These are phyloP conservation scores for Phialophora verrucosa DNA, from an alignment of 2,329 filamentous ascomycete species.

Conservation along the genomic window DNA sequence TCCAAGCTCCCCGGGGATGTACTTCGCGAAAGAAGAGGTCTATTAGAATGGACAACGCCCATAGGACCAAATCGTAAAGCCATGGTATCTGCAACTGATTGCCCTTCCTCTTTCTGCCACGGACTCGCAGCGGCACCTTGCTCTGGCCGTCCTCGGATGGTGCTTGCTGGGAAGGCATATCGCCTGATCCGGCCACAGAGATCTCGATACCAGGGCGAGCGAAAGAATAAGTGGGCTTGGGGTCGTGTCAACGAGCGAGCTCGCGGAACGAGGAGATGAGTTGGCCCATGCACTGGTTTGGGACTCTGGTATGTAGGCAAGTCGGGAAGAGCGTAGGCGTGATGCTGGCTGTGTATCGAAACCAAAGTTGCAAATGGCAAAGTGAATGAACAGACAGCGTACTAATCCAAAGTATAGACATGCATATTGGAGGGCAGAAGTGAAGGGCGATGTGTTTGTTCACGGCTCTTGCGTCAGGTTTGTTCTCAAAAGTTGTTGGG, in stretches of 20 bases:
- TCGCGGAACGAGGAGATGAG: background rate
- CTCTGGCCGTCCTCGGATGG: background rate
- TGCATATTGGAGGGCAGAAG: background rate
- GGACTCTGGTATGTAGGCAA: background rate
- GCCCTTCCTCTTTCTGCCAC: constrained; percentile 43
- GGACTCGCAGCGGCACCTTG: constrained; percentile 38
- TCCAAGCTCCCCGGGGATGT: constrained; percentile 92
- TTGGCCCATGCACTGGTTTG: background rate
- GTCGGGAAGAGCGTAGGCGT: background rate
- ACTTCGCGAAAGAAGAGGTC: constrained; percentile 99
- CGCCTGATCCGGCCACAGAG: background rate
- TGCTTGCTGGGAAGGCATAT: constrained; percentile 23
- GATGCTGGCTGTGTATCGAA: background rate
- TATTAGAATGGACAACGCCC: constrained; percentile 69
- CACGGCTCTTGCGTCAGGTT: background rate
- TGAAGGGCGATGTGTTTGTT: background rate
- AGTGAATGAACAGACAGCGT: background rate
- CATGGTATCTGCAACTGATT: constrained; percentile 55
- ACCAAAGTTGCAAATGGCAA: background rate
- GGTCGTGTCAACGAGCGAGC: background rate
- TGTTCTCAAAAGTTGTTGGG: constrained; percentile 1
- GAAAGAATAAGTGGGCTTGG: background rate
- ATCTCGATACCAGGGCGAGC: background rate
- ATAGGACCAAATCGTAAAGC: constrained; percentile 58
- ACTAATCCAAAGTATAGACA: background rate